A percentile compares a stretch with the other conserved stretches of the same genome.
These are phyloP conservation scores for Boletus reticuloceps DNA, from an alignment of 768 basidiomycete genomes.

Conservation along the genomic window DNA sequence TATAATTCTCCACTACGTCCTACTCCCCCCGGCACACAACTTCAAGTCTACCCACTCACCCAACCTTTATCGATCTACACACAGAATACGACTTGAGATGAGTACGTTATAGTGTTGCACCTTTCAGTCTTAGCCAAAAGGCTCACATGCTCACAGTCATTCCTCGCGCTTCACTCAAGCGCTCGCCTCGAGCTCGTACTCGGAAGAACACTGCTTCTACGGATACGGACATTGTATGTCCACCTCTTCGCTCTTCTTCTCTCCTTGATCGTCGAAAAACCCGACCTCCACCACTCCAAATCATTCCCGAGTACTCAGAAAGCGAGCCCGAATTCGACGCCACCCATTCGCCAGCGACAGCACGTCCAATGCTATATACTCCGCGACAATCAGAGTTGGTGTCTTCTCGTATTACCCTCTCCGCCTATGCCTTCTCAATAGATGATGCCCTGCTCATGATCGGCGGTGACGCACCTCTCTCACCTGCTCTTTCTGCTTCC, in stretches of 20 bases:
- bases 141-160: conserved; percentile 19
- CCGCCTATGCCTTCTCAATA: conserved; percentile 30
- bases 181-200: conserved; percentile 22
- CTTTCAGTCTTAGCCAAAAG: neutral
- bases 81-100: conserved; percentile 20
- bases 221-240: conserved; percentile 2
- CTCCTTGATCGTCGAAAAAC: conserved; percentile 7
- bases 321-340: conserved; percentile 6
- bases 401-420: conserved; percentile 28
- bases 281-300: conserved; percentile 31
- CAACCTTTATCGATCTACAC: neutral
- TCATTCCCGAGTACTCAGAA: conserved; percentile 31
- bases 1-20: conserved; percentile 16
- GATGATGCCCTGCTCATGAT: conserved; percentile 30
- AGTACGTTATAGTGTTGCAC: conserved; percentile 12
- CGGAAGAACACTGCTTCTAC: conserved; percentile 19
- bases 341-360: conserved; percentile 15
- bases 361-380: conserved; percentile 13
- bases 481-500: conserved; percentile 31
- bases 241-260: conserved; percentile 6
- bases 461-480: conserved; percentile 20
- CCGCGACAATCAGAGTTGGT: neutral
- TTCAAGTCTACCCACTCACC: no score
- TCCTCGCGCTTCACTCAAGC: conserved; percentile 24
- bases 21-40: no score